phyloP scores from a whole-genome alignment of 345 rosid genomes.

The Ailanthus altissimus region DNA sequence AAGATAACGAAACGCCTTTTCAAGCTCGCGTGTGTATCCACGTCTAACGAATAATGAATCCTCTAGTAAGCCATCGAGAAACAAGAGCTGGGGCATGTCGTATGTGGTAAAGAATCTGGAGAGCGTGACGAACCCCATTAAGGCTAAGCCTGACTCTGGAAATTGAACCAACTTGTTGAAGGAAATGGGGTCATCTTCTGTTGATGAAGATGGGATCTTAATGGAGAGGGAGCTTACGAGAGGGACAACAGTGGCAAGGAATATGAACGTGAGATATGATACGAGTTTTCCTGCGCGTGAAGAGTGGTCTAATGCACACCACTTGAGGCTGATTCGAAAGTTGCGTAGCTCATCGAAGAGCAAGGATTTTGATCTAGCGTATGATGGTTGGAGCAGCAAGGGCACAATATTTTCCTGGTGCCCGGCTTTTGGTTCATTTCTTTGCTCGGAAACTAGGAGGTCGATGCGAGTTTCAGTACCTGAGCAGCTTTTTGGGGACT shows the following conservation, averaged over 20 bases:
- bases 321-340: slow-evolving; percentile 60
- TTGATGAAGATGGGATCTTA: slow-evolving; percentile 30
- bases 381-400: slow-evolving; percentile 36
- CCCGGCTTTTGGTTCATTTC: background rate
- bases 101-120: slow-evolving; percentile 51
- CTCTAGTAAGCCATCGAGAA: slow-evolving; percentile 52
- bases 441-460: background rate
- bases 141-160: slow-evolving; percentile 63
- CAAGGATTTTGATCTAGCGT: slow-evolving; percentile 39
- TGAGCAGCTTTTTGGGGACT: slow-evolving; percentile 9
- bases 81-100: slow-evolving; percentile 60
- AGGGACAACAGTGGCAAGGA: slow-evolving; percentile 52
- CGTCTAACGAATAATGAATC: slow-evolving; percentile 51
- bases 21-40: slow-evolving; percentile 55
- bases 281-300: slow-evolving; percentile 45
- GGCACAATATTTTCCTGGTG: slow-evolving; percentile 15
- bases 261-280: slow-evolving; percentile 48
- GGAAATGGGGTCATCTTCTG: slow-evolving; percentile 36
- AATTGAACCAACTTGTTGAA: slow-evolving; percentile 66
- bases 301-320: slow-evolving; percentile 76
- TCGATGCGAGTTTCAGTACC: slow-evolving; percentile 5
- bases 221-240: slow-evolving; percentile 38
- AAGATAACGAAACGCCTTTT: slow-evolving; percentile 59
- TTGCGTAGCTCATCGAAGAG: slow-evolving; percentile 45
- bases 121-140: slow-evolving; percentile 57